Base-by-base conservation (phyloP, 768 basidiomycete genomes). In the Saitozyma sp. region DNA sequence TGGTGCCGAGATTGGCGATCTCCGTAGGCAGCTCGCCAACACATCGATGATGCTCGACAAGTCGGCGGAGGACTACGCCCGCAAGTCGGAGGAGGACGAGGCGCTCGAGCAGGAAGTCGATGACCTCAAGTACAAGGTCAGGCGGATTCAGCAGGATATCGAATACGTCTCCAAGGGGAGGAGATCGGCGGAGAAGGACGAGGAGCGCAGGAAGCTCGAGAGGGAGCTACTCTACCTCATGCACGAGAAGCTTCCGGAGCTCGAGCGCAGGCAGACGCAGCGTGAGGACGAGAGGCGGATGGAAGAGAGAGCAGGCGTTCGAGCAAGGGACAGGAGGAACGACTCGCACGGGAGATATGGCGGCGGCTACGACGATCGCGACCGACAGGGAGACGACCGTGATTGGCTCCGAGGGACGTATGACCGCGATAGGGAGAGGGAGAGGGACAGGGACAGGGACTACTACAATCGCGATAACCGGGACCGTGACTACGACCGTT, bases 161-260 rank as follows among this genome's bases (percentile, higher is more conserved):
- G 92, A 96, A 48, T 90, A 93, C 67, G 86, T 88, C 57, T 85
- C 87, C 2, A 86, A 88, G 8, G 89, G 91, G 0, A 86, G 91
- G 0, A 84, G 87, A 61, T 85, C 86, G 3, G 76, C 82, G 9
- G 84, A 85, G 16, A 89, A 89, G 80, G 92, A 96, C 59, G 89
- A 92, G 66, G 93, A 98, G 74, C 83, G 88, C 58, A 82, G 95
- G 19, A 85, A 87, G 67, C 83, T 96, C 38, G 96, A 99, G 80
- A 84, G 95, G 49, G 92, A 98, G 69, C 82, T 97, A 17, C 78
- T 95, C 59, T 82, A 84, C 51, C 82, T 99, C 56, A 86, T 90
- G 87, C 93, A 98, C 72, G 92, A 95, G 74, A 85, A 88, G 51
- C 83, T 99, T 6, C 96, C 96, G 0, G 91, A 92, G 59, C 84